Conservation (phyloP, 2,329 filamentous ascomycete species). For the Aureobasidium uvarum region DNA sequence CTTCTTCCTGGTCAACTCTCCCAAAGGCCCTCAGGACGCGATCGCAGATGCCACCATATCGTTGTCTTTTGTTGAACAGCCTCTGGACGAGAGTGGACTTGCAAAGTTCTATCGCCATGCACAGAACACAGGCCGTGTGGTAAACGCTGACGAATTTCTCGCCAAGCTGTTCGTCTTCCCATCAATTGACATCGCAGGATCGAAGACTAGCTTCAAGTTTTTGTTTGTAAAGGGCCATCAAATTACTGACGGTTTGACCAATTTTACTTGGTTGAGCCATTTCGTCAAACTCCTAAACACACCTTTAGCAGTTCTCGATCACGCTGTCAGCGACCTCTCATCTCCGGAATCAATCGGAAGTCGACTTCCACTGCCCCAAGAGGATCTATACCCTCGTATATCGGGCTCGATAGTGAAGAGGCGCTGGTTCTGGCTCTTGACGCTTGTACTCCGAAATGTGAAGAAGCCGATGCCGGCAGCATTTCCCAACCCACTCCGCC, state of each 20-base stretch:
- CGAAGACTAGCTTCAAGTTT: slow-evolving; percentile 38
- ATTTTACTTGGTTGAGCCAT: slow-evolving; percentile 45
- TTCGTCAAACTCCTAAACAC: slow-evolving; percentile 43
- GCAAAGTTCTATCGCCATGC: slow-evolving; percentile 43
- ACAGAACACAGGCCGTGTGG: slow-evolving; percentile 43
- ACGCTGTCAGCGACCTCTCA: slow-evolving; percentile 31
- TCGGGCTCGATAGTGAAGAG: slow-evolving; percentile 41
- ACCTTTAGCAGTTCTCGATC: slow-evolving; percentile 31
- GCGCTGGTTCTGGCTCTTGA: slow-evolving; percentile 51
- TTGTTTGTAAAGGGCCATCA: slow-evolving; percentile 46
- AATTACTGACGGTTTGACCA: slow-evolving; percentile 47
- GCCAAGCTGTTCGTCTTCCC: slow-evolving; percentile 46
- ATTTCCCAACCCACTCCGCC: slow-evolving; percentile 45
- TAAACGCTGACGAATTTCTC: slow-evolving; percentile 41
- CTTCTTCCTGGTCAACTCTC: slow-evolving; percentile 41
- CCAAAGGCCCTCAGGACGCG: slow-evolving; percentile 35
- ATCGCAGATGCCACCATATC: slow-evolving; percentile 35
- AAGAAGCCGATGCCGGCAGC: slow-evolving; percentile 42
- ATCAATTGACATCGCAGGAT: slow-evolving; percentile 28
- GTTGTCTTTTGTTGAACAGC: slow-evolving; percentile 43
- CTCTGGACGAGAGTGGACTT: slow-evolving; percentile 36
- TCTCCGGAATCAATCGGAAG: slow-evolving; percentile 32
- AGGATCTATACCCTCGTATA: slow-evolving; percentile 47
- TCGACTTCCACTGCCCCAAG: slow-evolving; percentile 46
- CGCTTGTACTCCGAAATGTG: slow-evolving; percentile 46